Base-by-base conservation (phyloP, 2,329 filamentous ascomycete genomes). In the Sordariomycetes sp. region DNA sequence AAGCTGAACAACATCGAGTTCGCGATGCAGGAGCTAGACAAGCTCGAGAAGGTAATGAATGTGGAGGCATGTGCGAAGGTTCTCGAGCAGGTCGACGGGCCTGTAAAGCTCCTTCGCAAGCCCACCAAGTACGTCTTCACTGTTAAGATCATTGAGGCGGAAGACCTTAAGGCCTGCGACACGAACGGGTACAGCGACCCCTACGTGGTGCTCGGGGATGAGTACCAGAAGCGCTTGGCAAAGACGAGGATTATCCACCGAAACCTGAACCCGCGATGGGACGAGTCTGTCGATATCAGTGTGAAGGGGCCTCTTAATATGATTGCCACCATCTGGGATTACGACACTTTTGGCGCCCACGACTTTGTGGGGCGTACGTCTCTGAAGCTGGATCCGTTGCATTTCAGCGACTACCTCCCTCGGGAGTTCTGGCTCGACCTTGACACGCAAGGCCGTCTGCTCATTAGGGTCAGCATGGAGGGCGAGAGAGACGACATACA, bases 1-100 rank as follows among this genome's bases (percentile, higher is more conserved):
- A 99, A 97, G 71, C 80, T 99, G 63, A 99, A 99, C 76, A 95
- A 99, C 66, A 85, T 99, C 62, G 92, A 96, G 71, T 97, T 90
- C 70, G 92, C 91, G 5, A 90, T 95, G 72, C 81, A 90, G 58
- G 89, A 95, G 66, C 79, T 99, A 56, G 94, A 99, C 68, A 90
- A 88, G 69, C 78, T 99, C 7, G 92, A 97, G 68, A 85, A 82
- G 66, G 83, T 86, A 59, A 89, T 97, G 76, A 91, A 96, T 64
- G 90, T 95, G 13, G 94, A 99, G 67, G 86, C 81, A 12, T 96
- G 90, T 65, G 91, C 91, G 2, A 85, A 87, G 55, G 82, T 95
- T 17, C 81, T 99, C 55, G 83, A 85, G 53, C 84, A 81, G 64
- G 77, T 87, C 61, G 82, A 89, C 28, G 89, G 89, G 10, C 85